phyloP scores from a whole-genome alignment of 1,139 yeast genomes.

The Scheffersomyces illinoinensis region DNA sequence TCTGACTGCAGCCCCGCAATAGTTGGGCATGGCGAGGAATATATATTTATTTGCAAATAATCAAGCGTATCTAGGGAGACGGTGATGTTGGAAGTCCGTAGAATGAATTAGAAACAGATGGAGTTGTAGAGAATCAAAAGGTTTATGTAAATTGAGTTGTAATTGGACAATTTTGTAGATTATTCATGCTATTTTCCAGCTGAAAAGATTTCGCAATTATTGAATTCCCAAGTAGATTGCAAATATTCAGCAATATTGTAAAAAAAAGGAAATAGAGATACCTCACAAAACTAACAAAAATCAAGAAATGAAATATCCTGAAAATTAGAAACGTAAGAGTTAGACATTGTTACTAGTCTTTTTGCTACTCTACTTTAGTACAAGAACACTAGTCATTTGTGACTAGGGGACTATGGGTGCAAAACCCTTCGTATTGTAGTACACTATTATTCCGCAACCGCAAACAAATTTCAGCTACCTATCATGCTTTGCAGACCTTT shows the following conservation, averaged over 20 bases:
- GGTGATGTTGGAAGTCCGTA: background rate
- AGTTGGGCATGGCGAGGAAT: background rate
- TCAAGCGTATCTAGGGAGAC: background rate
- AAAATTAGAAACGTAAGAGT: too few relatives aligned
- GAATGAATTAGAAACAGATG: background rate
- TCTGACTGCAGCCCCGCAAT: background rate
- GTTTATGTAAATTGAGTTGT: background rate
- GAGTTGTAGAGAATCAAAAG: background rate
- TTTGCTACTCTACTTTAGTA: too few relatives aligned
- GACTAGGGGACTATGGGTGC: too few relatives aligned
- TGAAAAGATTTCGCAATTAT: too few relatives aligned
- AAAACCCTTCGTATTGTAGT: too few relatives aligned
- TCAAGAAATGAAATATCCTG: background rate
- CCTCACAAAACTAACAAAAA: background rate
- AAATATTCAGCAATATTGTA: background rate
- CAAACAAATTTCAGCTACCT: too few relatives aligned
- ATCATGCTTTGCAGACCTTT: too few relatives aligned
- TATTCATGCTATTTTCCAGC: too few relatives aligned
- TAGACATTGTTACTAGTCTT: too few relatives aligned
- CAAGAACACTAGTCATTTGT: too few relatives aligned
- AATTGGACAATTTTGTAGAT: background rate
- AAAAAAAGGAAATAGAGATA: background rate
- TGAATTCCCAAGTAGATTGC: background rate
- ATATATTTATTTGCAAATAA: background rate
- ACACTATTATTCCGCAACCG: too few relatives aligned